Percentiles rank a stretch among this genome's conserved stretches.
phyloP scores from a whole-genome alignment of 2,329 filamentous ascomycete genomes.

The Ophiostoma himal-ulmi region DNA sequence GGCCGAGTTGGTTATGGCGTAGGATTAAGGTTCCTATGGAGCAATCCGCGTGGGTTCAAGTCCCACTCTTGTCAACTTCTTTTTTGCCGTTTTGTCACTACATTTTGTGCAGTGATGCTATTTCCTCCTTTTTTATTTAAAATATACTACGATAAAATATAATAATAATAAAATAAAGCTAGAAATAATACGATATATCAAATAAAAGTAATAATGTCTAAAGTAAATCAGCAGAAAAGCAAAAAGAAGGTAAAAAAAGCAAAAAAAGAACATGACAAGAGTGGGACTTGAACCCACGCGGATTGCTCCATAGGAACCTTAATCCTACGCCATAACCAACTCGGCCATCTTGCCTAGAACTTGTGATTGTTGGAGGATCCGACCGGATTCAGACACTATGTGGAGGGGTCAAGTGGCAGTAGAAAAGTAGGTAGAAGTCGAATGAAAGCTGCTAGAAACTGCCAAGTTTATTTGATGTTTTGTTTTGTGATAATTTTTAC shows the following conservation, averaged over 20 bases:
- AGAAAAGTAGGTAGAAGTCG: neutral
- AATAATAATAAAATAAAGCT: neutral
- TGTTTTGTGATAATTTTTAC: neutral
- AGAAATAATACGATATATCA: too few species aligned
- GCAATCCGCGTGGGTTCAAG: conserved; percentile 38
- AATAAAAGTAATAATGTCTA: neutral
- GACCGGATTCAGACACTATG: neutral
- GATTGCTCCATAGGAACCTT: conserved; percentile 31
- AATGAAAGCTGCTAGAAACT: neutral
- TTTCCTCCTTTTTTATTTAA: neutral
- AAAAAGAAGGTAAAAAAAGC: neutral
- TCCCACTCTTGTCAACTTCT: conserved; percentile 22
- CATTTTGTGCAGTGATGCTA: neutral
- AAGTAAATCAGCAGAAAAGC: neutral
- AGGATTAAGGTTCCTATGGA: conserved; percentile 31
- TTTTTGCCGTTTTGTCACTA: neutral
- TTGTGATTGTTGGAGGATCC: neutral
- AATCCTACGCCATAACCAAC: conserved; percentile 31
- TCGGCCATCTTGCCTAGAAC: conserved; percentile 28
- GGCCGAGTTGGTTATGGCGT: conserved; percentile 31
- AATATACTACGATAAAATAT: neutral
- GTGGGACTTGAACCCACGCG: conserved; percentile 36
- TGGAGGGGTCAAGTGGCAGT: neutral
- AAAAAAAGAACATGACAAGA: conserved; percentile 19
- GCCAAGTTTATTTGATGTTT: neutral